These are phyloP conservation scores for Rutstroemia sp. DNA, from an alignment of 2,329 filamentous ascomycete species.

Conservation along the genomic window DNA sequence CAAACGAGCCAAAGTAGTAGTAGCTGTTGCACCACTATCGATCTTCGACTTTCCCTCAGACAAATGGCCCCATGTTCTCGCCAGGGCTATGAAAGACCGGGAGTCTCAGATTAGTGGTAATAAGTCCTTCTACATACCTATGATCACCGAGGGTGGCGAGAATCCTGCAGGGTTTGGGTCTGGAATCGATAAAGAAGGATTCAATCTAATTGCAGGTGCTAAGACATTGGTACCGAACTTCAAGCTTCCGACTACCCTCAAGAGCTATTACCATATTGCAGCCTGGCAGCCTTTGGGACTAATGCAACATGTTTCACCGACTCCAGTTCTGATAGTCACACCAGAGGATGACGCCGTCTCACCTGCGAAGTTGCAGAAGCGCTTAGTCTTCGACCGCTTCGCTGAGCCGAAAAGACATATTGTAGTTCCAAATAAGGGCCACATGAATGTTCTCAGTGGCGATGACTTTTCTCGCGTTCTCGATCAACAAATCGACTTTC, in stretches of 20 bases:
- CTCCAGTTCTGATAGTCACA: too few relatives aligned
- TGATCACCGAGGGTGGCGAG: neutral
- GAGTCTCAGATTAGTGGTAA: neutral
- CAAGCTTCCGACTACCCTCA: neutral
- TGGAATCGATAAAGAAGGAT: neutral
- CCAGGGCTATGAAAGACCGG: neutral
- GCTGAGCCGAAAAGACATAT: constrained; percentile 20
- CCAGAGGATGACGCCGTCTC: too few relatives aligned
- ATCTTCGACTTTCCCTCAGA: neutral
- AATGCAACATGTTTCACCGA: neutral
- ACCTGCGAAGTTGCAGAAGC: too few relatives aligned
- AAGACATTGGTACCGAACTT: neutral
- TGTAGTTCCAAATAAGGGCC: constrained; percentile 21
- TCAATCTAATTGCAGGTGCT: neutral
- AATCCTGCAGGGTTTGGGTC: neutral
- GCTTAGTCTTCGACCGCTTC: constrained; percentile 3
- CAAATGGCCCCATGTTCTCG: neutral
- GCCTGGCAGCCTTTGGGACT: neutral
- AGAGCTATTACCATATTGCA: neutral
- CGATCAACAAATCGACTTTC: neutral
- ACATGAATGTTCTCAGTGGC: constrained; percentile 26
- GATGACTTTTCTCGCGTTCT: constrained; percentile 11
- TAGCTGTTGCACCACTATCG: constrained; percentile 20
- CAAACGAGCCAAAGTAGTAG: constrained; percentile 32
- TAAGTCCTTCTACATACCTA: neutral